These are phyloP conservation scores for Adansonia rubrostipa DNA, from an alignment of 441 rosid species.

Conservation along the genomic window DNA sequence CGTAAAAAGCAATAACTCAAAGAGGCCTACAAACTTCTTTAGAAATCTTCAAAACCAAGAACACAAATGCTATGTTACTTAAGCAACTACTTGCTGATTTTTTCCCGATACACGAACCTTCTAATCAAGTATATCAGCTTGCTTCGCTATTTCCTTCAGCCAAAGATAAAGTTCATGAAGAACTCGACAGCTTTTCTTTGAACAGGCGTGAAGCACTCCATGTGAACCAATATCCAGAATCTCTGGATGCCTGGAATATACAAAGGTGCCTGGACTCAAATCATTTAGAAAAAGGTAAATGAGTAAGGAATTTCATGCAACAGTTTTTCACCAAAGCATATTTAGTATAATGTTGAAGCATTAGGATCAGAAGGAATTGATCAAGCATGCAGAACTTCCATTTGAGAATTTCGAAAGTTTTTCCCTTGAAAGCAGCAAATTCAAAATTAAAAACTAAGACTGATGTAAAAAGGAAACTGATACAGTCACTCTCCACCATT, in stretches of 20 bases:
- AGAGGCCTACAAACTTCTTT: conserved; percentile 24
- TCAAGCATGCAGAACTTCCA: not conserved
- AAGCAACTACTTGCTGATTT: conserved; percentile 22
- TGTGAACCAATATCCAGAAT: conserved; percentile 69
- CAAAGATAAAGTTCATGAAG: conserved; percentile 28
- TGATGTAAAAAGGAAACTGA: not conserved
- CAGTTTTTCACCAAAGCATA: conserved; percentile 14
- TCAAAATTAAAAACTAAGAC: not conserved
- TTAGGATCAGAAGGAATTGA: not conserved
- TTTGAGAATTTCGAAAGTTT: not conserved
- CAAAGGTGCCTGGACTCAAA: not conserved
- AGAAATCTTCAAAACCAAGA: conserved; percentile 27
- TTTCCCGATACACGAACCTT: conserved; percentile 15
- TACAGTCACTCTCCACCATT: not conserved
- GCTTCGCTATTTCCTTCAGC: conserved; percentile 9
- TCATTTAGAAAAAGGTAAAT: not conserved
- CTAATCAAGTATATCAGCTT: conserved; percentile 7
- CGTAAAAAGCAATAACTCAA: conserved; percentile 25
- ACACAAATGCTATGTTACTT: conserved; percentile 22
- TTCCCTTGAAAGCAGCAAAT: not conserved
- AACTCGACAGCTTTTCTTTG: conserved; percentile 54
- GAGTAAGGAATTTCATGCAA: not conserved
- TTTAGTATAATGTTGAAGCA: not conserved
- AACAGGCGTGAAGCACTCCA: conserved; percentile 85
- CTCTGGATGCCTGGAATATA: conserved; percentile 77